Evolutionary conservation across 176 grass and related monocot genomes (phyloP).

Genomic region (Thinopyrum elongatum): DNA sequence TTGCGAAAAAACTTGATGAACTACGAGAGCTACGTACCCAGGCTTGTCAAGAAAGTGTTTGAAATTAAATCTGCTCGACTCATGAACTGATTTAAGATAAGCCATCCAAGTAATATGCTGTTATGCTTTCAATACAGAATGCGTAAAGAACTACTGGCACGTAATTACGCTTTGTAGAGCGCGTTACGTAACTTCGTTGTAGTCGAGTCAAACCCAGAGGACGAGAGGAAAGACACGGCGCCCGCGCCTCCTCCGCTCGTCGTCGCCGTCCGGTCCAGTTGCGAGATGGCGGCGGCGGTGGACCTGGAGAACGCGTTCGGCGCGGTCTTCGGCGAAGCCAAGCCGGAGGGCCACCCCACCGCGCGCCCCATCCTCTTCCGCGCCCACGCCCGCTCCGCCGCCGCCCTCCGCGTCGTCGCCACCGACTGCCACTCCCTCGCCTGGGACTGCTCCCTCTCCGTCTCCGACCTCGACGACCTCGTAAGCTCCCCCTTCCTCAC

Average conservation of each 20-base stretch:
- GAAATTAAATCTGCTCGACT: too few relatives aligned
- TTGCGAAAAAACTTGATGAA: too few relatives aligned
- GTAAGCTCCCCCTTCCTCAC: constrained; percentile 19
- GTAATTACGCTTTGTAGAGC: neutral
- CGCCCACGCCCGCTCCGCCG: constrained; percentile 7
- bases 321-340: constrained; percentile 61
- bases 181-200: too few relatives aligned
- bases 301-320: constrained; percentile 8
- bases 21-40: too few relatives aligned
- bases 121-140: too few relatives aligned
- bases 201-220: neutral
- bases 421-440: constrained; percentile 71
- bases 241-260: neutral
- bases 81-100: too few relatives aligned
- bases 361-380: constrained; percentile 46
- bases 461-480: constrained; percentile 67
- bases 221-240: neutral
- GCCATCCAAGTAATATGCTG: too few relatives aligned
- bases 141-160: neutral
- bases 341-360: constrained; percentile 8
- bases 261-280: neutral
- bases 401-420: constrained; percentile 52
- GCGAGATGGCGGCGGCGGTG: constrained; percentile 17
- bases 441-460: constrained; percentile 55
- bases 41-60: too few relatives aligned